Evolutionary conservation across 2,329 filamentous ascomycete species (phyloP).

Genomic region (Corniculantispora saksenae): DNA sequence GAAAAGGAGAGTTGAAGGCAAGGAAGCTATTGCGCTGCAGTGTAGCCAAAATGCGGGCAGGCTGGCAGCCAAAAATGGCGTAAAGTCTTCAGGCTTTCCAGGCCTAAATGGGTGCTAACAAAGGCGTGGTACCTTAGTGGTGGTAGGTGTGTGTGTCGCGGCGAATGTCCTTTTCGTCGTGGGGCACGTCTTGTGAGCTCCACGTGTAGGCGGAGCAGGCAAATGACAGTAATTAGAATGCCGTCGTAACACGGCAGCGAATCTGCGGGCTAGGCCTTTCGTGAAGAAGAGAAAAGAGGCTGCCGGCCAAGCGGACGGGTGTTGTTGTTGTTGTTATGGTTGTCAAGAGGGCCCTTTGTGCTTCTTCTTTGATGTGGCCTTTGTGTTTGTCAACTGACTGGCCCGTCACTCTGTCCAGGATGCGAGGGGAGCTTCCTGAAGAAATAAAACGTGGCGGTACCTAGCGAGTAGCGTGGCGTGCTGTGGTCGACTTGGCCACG

Average conservation of each 20-base stretch:
- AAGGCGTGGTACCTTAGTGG: neutral
- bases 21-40: neutral
- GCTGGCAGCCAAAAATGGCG: neutral
- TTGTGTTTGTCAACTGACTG: no score
- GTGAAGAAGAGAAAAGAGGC: neutral
- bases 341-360: no score
- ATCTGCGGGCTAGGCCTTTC: neutral
- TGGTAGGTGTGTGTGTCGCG: neutral
- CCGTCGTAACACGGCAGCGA: neutral
- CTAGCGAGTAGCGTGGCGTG: no score
- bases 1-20: neutral
- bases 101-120: neutral
- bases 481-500: neutral
- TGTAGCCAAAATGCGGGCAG: conserved; percentile 7
- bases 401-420: neutral
- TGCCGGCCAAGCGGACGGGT: neutral
- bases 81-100: neutral
- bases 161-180: conserved; percentile 4
- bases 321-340: neutral
- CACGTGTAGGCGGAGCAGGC: conserved; percentile 6
- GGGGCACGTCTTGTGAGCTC: conserved; percentile 7
- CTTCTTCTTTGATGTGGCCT: neutral
- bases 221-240: conserved; percentile 3
- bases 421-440: neutral
- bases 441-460: neutral